A percentile compares a stretch with the other conserved stretches of the same genome.
Evolutionary conservation across 768 basidiomycete genomes (phyloP).

Genomic region (Daedaleopsis nitida): DNA sequence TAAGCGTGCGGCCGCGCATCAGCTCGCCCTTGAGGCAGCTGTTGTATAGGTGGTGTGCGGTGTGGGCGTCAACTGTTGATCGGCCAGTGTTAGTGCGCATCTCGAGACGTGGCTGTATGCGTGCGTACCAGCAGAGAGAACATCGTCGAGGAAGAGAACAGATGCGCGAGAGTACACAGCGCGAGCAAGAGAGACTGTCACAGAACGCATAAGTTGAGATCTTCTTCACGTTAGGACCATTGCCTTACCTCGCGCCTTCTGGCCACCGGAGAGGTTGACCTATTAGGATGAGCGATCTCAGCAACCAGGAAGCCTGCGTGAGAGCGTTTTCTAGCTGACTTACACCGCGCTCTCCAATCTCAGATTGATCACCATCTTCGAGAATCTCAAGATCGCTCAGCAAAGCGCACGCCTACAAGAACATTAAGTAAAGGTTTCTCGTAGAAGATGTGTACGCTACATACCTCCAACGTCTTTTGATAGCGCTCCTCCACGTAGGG

Average conservation of each 20-base stretch:
- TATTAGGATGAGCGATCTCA: slow-evolving; percentile 10
- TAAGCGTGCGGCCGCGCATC: slow-evolving; percentile 74
- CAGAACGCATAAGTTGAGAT: not conserved
- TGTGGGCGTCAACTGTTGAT: slow-evolving; percentile 77
- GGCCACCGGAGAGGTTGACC: slow-evolving; percentile 55
- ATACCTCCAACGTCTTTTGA: slow-evolving; percentile 70
- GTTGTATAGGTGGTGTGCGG: slow-evolving; percentile 79
- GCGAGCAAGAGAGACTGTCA: slow-evolving; percentile 69
- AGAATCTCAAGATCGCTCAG: slow-evolving; percentile 76
- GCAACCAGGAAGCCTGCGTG: not conserved
- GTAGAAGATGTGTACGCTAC: not conserved
- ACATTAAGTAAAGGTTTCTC: not conserved
- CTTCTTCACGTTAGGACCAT: too few relatives aligned
- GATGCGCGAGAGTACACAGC: slow-evolving; percentile 91
- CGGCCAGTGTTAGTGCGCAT: slow-evolving; percentile 1
- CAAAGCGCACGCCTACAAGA: slow-evolving; percentile 51
- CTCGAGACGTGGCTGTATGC: too few relatives aligned
- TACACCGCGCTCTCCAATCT: slow-evolving; percentile 87
- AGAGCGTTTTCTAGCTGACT: slow-evolving; percentile 7
- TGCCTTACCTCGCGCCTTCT: slow-evolving; percentile 52
- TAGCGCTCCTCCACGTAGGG: slow-evolving; percentile 78
- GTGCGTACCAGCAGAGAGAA: slow-evolving; percentile 49
- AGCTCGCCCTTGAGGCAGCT: slow-evolving; percentile 82
- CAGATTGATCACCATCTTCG: slow-evolving; percentile 86
- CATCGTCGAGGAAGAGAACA: slow-evolving; percentile 82